These are phyloP conservation scores for Tirmania nivea DNA, from an alignment of 495 filamentous ascomycete species.

Conservation along the genomic window DNA sequence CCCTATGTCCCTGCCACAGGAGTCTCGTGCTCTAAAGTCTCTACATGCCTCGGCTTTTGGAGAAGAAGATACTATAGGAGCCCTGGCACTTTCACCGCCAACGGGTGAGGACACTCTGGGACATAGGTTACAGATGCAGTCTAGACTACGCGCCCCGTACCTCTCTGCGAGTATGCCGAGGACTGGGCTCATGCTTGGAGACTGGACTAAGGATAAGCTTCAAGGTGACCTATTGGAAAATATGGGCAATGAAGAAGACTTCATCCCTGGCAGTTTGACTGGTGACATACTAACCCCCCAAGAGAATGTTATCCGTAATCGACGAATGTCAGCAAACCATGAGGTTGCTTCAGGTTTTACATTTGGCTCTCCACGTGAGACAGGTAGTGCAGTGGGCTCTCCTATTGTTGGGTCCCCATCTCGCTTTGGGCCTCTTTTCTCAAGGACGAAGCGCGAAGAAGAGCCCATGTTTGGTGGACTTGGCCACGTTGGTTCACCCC, in stretches of 20 bases:
- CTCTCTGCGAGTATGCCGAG: constrained; percentile 67
- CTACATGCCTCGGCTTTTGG: constrained; percentile 73
- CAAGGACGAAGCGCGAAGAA: constrained; percentile 53
- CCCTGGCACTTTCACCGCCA: constrained; percentile 28
- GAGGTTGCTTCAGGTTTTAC: constrained; percentile 33
- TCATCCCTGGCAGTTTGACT: constrained; percentile 63
- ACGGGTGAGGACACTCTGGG: constrained; percentile 41
- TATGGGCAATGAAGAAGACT: constrained; percentile 55
- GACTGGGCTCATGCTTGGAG: constrained; percentile 56
- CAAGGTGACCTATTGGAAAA: constrained; percentile 25
- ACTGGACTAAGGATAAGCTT: constrained; percentile 35
- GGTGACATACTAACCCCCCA: constrained; percentile 71
- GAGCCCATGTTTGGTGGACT: constrained; percentile 42
- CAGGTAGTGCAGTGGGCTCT: constrained; percentile 36
- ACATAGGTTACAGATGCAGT: constrained; percentile 31
- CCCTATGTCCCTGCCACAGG: constrained; percentile 45
- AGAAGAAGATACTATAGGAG: constrained; percentile 28
- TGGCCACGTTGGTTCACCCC: constrained; percentile 78
- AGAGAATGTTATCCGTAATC: constrained; percentile 39
- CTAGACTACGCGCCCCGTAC: constrained; percentile 48
- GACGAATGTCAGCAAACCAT: constrained; percentile 53
- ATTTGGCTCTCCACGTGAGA: constrained; percentile 37
- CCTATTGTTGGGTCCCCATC: constrained; percentile 29
- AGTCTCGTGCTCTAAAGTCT: constrained; percentile 47
- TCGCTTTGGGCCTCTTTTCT: constrained; percentile 68